These are phyloP conservation scores for Proteromonas lacertae DNA, from an alignment of 352 stramenopile genomes.

Conservation along the genomic window DNA sequence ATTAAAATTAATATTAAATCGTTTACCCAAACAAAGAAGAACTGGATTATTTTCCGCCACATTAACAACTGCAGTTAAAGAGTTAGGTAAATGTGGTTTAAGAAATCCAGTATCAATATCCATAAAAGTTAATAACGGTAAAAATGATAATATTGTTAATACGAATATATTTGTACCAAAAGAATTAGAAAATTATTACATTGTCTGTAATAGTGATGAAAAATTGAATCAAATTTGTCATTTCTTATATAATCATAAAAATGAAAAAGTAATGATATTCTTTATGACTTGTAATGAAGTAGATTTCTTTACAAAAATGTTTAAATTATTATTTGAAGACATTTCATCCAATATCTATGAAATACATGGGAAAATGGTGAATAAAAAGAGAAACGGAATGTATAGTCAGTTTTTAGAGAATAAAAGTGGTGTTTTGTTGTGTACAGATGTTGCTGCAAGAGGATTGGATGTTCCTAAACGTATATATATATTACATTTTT, in stretches of 20 bases:
- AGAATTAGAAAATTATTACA: constrained; percentile 63
- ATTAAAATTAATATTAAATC: constrained; percentile 59
- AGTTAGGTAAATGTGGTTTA: constrained; percentile 65
- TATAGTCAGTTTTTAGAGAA: constrained; percentile 4
- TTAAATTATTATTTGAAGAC: constrained; percentile 17
- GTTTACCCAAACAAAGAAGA: constrained; percentile 76
- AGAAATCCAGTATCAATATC: constrained; percentile 88
- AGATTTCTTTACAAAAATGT: constrained; percentile 74
- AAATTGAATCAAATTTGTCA: constrained; percentile 54
- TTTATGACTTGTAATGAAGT: constrained; percentile 90
- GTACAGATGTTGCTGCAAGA: constrained; percentile 87
- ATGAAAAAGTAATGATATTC: constrained; percentile 81
- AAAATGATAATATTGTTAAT: constrained; percentile 21
- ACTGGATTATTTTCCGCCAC: constrained; percentile 61
- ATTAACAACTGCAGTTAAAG: constrained; percentile 53
- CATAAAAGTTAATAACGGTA: constrained; percentile 42
- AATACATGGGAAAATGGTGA: constrained; percentile 17
- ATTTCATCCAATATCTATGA: constrained; percentile 17
- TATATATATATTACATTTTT: no score
- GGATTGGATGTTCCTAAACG: constrained; percentile 92
- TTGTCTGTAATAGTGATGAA: constrained; percentile 56
- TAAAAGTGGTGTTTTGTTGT: constrained; percentile 47
- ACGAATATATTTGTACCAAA: neutral
- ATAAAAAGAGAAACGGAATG: constrained; percentile 32
- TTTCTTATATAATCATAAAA: constrained; percentile 26